phyloP scores from a whole-genome alignment of 2,329 filamentous ascomycete genomes.

The Bertia moriformis region DNA sequence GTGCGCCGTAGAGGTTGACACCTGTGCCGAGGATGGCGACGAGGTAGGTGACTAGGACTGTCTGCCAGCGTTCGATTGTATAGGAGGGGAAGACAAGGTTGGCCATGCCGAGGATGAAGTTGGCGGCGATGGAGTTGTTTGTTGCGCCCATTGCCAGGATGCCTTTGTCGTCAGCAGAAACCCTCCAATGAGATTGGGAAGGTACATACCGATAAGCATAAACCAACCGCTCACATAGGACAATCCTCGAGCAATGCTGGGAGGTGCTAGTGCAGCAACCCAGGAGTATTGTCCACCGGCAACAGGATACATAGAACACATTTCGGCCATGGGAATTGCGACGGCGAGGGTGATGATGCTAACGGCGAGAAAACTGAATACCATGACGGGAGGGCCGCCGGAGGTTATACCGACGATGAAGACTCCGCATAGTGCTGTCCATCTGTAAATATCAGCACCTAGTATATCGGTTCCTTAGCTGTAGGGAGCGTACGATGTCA shows the following conservation, averaged over 20 bases:
- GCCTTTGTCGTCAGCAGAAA: slow-evolving; percentile 11
- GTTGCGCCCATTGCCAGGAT: slow-evolving; percentile 36
- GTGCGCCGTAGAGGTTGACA: slow-evolving; percentile 32
- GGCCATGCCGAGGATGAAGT: slow-evolving; percentile 37
- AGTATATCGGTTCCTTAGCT: slow-evolving; percentile 4
- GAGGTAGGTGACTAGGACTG: slow-evolving; percentile 33
- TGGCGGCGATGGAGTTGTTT: slow-evolving; percentile 36
- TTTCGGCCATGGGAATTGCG: slow-evolving; percentile 43
- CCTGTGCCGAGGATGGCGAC: slow-evolving; percentile 25
- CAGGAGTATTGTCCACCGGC: slow-evolving; percentile 42
- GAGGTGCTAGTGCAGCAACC: slow-evolving; percentile 39
- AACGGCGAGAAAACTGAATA: slow-evolving; percentile 39
- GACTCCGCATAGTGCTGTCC: slow-evolving; percentile 39
- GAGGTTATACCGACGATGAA: slow-evolving; percentile 38
- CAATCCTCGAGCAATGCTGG: slow-evolving; percentile 22
- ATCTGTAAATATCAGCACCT: slow-evolving; percentile 11
- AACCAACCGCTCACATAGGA: slow-evolving; percentile 31
- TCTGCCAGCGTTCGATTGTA: slow-evolving; percentile 38
- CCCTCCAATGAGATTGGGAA: slow-evolving; percentile 3
- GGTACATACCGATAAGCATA: slow-evolving; percentile 26
- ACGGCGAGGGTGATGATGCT: slow-evolving; percentile 33
- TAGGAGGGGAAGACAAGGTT: slow-evolving; percentile 34
- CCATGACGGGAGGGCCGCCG: slow-evolving; percentile 42
- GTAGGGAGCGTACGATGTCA: slow-evolving; percentile 30
- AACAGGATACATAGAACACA: slow-evolving; percentile 38